phyloP scores from a whole-genome alignment of 2,329 filamentous ascomycete species.

The Clarireedia homoeocarpa region DNA sequence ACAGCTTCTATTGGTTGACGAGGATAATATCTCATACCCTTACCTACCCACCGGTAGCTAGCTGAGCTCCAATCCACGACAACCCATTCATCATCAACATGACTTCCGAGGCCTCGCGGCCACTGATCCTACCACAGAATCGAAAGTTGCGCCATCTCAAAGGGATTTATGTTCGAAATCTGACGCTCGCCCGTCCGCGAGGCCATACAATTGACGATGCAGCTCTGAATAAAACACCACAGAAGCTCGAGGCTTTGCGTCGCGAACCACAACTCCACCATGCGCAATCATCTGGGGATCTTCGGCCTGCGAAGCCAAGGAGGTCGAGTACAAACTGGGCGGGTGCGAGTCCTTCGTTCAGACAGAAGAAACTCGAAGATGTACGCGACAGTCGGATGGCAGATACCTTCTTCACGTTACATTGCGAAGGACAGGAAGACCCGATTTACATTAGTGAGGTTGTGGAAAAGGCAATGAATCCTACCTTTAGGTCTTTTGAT shows the following conservation, averaged over 20 bases:
- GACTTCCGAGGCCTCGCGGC: conserved; percentile 29
- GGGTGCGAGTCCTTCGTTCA: conserved; percentile 45
- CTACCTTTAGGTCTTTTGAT: conserved; percentile 81
- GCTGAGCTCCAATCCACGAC: not conserved
- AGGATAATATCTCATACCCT: not conserved
- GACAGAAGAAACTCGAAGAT: conserved; percentile 71
- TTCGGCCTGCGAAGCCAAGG: conserved; percentile 38
- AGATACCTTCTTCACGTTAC: conserved; percentile 85
- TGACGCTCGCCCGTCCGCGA: conserved; percentile 55
- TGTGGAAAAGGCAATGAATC: conserved; percentile 76
- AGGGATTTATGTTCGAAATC: conserved; percentile 79
- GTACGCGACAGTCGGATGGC: conserved; percentile 64
- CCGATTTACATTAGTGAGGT: conserved; percentile 90
- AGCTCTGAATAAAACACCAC: conserved; percentile 56
- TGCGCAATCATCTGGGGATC: conserved; percentile 46
- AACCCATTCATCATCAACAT: conserved; percentile 18
- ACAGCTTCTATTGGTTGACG: not conserved
- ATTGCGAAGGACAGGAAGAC: conserved; percentile 55
- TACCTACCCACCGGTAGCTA: too few species aligned
- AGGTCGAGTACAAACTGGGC: conserved; percentile 57
- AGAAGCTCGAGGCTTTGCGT: conserved; percentile 48
- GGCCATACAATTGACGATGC: conserved; percentile 68
- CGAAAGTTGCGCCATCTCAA: conserved; percentile 82
- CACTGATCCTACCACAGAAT: conserved; percentile 61
- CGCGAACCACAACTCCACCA: conserved; percentile 45